phyloP scores from a whole-genome alignment of 2,329 filamentous ascomycete species.

The Scedosporium boydii region DNA sequence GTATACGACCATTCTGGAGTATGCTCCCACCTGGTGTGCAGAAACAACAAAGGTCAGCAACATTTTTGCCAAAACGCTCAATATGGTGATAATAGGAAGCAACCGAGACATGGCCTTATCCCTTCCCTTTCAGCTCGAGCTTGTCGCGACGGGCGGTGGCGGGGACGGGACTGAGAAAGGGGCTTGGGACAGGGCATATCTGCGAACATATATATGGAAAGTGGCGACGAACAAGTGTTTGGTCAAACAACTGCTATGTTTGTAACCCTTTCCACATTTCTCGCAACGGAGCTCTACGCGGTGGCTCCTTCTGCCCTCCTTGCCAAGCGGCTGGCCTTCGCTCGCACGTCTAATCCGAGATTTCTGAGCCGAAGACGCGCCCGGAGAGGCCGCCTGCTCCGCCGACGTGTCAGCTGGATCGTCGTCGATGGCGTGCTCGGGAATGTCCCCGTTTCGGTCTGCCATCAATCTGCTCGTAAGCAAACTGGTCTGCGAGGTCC shows the following conservation, averaged over 20 bases:
- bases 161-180: constrained; percentile 12
- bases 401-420: constrained; percentile 50
- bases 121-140: background rate
- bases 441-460: constrained; percentile 38
- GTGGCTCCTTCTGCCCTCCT: constrained; percentile 71
- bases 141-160: constrained; percentile 17
- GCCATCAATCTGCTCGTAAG: constrained; percentile 46
- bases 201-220: constrained; percentile 13
- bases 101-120: background rate
- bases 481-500: constrained; percentile 23
- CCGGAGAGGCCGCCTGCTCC: constrained; percentile 33
- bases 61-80: background rate
- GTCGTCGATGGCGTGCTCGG: constrained; percentile 61
- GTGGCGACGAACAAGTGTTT: constrained; percentile 95
- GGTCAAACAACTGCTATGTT: constrained; percentile 99
- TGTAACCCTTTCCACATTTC: constrained; percentile 98
- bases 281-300: constrained; percentile 87
- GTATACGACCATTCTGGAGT: constrained; percentile 96
- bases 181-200: constrained; percentile 14
- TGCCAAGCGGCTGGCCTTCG: constrained; percentile 74
- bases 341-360: constrained; percentile 57
- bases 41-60: constrained; percentile 1
- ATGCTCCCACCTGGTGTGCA: constrained; percentile 80
- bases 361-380: constrained; percentile 29
- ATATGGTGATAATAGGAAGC: background rate